phyloP scores from a whole-genome alignment of 2,329 filamentous ascomycete genomes.

The Teratosphaeria pseudoeucalypti region DNA sequence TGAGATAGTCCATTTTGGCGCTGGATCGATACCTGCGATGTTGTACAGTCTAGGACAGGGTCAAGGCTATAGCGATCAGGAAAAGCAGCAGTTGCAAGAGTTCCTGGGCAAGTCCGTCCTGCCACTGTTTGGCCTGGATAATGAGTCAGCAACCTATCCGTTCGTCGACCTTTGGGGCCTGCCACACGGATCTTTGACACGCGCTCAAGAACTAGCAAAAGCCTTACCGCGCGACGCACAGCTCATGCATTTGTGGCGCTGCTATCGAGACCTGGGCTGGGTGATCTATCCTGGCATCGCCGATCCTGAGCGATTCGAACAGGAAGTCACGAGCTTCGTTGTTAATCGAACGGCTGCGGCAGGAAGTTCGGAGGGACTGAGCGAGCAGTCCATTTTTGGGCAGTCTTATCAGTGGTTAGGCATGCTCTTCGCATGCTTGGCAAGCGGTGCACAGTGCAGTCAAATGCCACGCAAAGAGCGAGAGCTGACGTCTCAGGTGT shows the following conservation, averaged over 20 bases:
- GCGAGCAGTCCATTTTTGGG: slow-evolving; percentile 47
- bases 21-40: slow-evolving; percentile 51
- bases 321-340: slow-evolving; percentile 44
- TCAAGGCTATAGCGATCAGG: slow-evolving; percentile 22
- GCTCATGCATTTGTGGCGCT: slow-evolving; percentile 47
- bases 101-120: slow-evolving; percentile 51
- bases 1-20: slow-evolving; percentile 52
- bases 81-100: slow-evolving; percentile 45
- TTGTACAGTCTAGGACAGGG: slow-evolving; percentile 41
- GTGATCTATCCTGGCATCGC: slow-evolving; percentile 52
- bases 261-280: slow-evolving; percentile 48
- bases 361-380: slow-evolving; percentile 34
- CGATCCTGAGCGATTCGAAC: slow-evolving; percentile 45
- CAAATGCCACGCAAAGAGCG: slow-evolving; percentile 47
- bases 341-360: slow-evolving; percentile 38
- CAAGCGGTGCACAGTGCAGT: slow-evolving; percentile 52
- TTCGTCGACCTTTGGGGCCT: slow-evolving; percentile 55
- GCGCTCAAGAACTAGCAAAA: slow-evolving; percentile 48
- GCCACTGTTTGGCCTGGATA: slow-evolving; percentile 52
- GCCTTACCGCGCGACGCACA: slow-evolving; percentile 49
- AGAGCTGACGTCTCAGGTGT: slow-evolving; percentile 54
- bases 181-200: slow-evolving; percentile 47
- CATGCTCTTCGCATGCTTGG: slow-evolving; percentile 51
- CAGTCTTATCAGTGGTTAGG: slow-evolving; percentile 50
- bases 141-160: slow-evolving; percentile 54